A percentile compares a stretch with the other conserved stretches of the same genome.
These are phyloP conservation scores for Candolleomyces eurysporus DNA, from an alignment of 768 basidiomycete species.

Conservation along the genomic window DNA sequence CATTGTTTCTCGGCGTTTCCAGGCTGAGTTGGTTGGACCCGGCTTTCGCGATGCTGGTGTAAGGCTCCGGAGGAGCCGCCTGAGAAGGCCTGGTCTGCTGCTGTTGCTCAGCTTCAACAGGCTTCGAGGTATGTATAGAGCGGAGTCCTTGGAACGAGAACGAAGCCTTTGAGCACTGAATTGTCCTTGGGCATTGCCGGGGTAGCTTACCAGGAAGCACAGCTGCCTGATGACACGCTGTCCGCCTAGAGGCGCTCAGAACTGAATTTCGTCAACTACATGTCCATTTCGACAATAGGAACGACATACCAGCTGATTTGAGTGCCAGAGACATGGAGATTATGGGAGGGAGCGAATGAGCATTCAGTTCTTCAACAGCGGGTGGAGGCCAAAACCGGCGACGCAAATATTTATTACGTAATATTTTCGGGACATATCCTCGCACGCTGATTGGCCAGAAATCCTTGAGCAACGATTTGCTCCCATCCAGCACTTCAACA, in stretches of 20 bases:
- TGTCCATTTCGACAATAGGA: neutral
- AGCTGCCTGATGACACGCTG: conserved; percentile 27
- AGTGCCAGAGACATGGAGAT: conserved; percentile 48
- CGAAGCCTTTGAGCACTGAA: conserved; percentile 20
- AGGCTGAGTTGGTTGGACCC: conserved; percentile 85
- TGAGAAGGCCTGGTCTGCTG: conserved; percentile 2
- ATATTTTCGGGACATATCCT: conserved; percentile 6
- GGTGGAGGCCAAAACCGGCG: conserved; percentile 12
- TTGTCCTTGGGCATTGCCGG: conserved; percentile 42
- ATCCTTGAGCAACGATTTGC: neutral
- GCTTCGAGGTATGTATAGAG: conserved; percentile 53
- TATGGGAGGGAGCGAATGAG: conserved; percentile 4
- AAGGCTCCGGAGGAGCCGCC: conserved; percentile 48
- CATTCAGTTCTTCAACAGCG: conserved; percentile 9
- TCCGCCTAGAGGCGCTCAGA: conserved; percentile 6
- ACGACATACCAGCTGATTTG: conserved; percentile 34
- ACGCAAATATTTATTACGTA: neutral
- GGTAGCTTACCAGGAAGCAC: conserved; percentile 39
- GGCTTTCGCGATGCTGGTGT: conserved; percentile 69
- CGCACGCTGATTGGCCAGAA: conserved; percentile 5
- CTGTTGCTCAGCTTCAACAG: conserved; percentile 34
- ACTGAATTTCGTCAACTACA: conserved; percentile 3
- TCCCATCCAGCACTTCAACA: neutral
- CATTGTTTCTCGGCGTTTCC: conserved; percentile 86
- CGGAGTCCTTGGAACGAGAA: conserved; percentile 31